Evolutionary conservation across 176 grass and related monocot genomes (phyloP).

Genomic region (Themeda triandra): DNA sequence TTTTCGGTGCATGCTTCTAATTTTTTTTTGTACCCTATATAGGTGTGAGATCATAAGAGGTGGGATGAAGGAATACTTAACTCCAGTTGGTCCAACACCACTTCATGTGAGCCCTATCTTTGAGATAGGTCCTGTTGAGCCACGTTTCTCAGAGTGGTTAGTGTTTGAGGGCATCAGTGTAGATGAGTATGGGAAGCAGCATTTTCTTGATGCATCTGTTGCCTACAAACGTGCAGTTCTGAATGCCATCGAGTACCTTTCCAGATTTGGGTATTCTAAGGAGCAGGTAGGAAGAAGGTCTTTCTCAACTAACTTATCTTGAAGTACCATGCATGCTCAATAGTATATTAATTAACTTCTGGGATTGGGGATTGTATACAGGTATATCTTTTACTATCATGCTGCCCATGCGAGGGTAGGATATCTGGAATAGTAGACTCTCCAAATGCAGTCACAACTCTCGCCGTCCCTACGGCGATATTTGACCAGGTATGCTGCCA

Average conservation of each 20-base stretch:
- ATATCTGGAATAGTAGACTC: slow-evolving; percentile 91
- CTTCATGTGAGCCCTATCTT: slow-evolving; percentile 96
- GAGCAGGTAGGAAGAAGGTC: slow-evolving; percentile 60
- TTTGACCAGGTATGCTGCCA: slow-evolving; percentile 73
- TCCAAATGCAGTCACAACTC: slow-evolving; percentile 76
- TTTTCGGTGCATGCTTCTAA: not conserved
- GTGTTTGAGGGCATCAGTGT: slow-evolving; percentile 98
- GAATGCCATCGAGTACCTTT: slow-evolving; percentile 92
- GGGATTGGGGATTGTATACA: slow-evolving; percentile 23
- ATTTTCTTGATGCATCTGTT: slow-evolving; percentile 88
- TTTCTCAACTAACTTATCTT: not conserved
- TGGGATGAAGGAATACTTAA: slow-evolving; percentile 91
- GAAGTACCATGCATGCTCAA: slow-evolving; percentile 4
- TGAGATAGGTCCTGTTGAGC: slow-evolving; percentile 92
- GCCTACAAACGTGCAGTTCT: slow-evolving; percentile 84
- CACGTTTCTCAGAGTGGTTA: slow-evolving; percentile 90
- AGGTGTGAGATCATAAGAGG: slow-evolving; percentile 95
- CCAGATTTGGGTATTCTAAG: slow-evolving; percentile 87
- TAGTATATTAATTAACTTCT: slow-evolving; percentile 1
- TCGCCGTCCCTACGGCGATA: slow-evolving; percentile 87
- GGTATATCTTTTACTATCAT: slow-evolving; percentile 87
- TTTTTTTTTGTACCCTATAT: slow-evolving; percentile 11
- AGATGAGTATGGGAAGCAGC: slow-evolving; percentile 80
- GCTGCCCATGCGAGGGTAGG: slow-evolving; percentile 91
- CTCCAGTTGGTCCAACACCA: slow-evolving; percentile 77